Evolutionary conservation across 495 filamentous ascomycete genomes (phyloP).

Genomic region (Penicillium subrubescens): DNA sequence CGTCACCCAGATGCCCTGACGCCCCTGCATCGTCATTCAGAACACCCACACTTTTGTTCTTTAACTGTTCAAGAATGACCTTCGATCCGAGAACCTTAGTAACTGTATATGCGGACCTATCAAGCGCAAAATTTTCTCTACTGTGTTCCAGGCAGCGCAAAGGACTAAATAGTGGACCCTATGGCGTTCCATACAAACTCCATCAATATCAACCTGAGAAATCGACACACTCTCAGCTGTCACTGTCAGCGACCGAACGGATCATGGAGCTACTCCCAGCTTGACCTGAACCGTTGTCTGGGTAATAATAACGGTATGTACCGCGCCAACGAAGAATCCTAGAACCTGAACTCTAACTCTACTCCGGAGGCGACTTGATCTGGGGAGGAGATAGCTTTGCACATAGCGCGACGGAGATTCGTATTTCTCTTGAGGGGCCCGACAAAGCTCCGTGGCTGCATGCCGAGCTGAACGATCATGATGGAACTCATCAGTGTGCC

Average conservation of each 20-base stretch:
- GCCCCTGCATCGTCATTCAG: conserved; percentile 1
- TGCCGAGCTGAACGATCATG: neutral
- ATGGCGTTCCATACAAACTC: conserved; percentile 15
- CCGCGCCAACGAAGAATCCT: neutral
- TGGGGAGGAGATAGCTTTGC: conserved; percentile 14
- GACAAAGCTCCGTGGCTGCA: conserved; percentile 7
- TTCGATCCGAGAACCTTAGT: neutral
- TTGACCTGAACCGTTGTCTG: conserved; percentile 15
- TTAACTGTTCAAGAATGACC: neutral
- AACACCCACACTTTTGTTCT: neutral
- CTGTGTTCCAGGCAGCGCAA: neutral
- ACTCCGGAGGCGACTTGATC: conserved; percentile 7
- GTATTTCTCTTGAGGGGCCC: conserved; percentile 13
- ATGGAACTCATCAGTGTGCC: conserved; percentile 2
- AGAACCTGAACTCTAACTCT: neutral
- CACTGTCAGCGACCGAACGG: conserved; percentile 13
- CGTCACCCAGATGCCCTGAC: neutral
- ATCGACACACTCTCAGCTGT: conserved; percentile 13
- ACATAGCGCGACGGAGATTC: conserved; percentile 15
- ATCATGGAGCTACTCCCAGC: conserved; percentile 6
- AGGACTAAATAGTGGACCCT: too few relatives aligned
- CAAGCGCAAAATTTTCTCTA: neutral
- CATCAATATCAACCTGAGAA: conserved; percentile 10
- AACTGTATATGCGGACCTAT: neutral
- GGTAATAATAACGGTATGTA: conserved; percentile 14